A percentile compares a stretch with the other conserved stretches of the same genome.
Evolutionary conservation across 2,329 filamentous ascomycete genomes (phyloP).

Genomic region (Sporothrix variecibatus): DNA sequence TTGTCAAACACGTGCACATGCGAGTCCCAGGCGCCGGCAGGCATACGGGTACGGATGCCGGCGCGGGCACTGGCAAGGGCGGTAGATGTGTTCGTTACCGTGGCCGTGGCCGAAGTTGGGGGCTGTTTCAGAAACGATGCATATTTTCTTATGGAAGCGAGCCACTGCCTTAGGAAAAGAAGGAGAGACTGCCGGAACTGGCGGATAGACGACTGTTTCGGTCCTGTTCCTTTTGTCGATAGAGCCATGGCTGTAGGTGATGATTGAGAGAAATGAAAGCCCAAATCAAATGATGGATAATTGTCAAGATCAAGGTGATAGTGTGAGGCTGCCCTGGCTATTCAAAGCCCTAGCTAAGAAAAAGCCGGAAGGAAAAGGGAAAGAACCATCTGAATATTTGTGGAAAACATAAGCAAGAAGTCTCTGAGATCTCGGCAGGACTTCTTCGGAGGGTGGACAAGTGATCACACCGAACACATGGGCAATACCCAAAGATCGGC

Average conservation of each 20-base stretch:
- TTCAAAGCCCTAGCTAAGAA: not conserved
- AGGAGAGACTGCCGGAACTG: not conserved
- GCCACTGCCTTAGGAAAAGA: not conserved
- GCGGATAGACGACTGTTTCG: not conserved
- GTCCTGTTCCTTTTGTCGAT: not conserved
- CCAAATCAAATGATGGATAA: not conserved
- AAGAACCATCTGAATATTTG: no score
- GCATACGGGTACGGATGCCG: not conserved
- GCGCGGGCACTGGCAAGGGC: not conserved
- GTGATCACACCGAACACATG: no score
- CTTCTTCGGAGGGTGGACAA: no score
- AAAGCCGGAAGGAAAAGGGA: not conserved
- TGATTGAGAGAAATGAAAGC: not conserved
- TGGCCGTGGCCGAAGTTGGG: not conserved
- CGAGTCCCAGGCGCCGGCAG: not conserved
- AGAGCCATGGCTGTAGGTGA: not conserved
- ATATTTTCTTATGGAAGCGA: not conserved
- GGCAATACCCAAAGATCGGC: no score
- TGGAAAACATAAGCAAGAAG: no score
- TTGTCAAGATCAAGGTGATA: not conserved
- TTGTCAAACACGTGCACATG: not conserved
- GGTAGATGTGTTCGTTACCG: not conserved
- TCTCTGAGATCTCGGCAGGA: no score
- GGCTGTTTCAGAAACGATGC: not conserved
- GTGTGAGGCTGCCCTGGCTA: no score